Base-by-base conservation (phyloP, 2,329 filamentous ascomycete species). In the Pseudogymnoascus sp. region DNA sequence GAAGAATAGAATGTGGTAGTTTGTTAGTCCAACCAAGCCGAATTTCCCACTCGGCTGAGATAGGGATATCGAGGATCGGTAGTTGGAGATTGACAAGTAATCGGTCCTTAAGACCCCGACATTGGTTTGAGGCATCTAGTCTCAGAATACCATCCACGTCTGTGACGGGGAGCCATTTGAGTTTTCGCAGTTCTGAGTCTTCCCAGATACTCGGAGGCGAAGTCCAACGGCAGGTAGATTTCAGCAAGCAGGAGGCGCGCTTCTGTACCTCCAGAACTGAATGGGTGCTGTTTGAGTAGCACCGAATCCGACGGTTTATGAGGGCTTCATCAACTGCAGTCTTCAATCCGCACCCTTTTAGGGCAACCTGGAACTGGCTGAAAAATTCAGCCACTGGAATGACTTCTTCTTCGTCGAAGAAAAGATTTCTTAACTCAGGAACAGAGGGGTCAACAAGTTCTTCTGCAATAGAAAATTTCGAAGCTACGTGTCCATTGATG, bases 341-440 rank as follows among this genome's bases (percentile, higher is more conserved):
- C 44, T 69, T 69, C n/a, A 72, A 50, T 2, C 69, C 69, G 60
- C 65, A 67, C 3, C 11, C 50, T 21, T 47, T 65, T 40, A 74
- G 66, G 8, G 63, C 65, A 8, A 21, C 31, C 6, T 60, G 60
- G 19, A 68, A 70, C 9, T 66, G 28, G 13, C 23, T 10, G 17
- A 67, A 67, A 53, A 71, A 70, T 0, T 42, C 35, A 15, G 26
- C 38, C 4, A 62, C 35, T 36, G 72, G 72, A 28, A 67, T 23
- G 21, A 69, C 62, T 62, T 67, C 64, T 62, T 74, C 72, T 4
- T 72, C 67, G 7, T 60, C 60, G 23, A 73, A 73, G 63, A 65
- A 73, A 13, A 71, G 61, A 1, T 36, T 26, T 11, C 21, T 63
- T 3, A 73, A 53, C 4, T 63, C 53, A 1, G 50, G 4, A 0